Evolutionary conservation across 2,329 filamentous ascomycete species (phyloP).

Genomic region (Fusarium sp.): DNA sequence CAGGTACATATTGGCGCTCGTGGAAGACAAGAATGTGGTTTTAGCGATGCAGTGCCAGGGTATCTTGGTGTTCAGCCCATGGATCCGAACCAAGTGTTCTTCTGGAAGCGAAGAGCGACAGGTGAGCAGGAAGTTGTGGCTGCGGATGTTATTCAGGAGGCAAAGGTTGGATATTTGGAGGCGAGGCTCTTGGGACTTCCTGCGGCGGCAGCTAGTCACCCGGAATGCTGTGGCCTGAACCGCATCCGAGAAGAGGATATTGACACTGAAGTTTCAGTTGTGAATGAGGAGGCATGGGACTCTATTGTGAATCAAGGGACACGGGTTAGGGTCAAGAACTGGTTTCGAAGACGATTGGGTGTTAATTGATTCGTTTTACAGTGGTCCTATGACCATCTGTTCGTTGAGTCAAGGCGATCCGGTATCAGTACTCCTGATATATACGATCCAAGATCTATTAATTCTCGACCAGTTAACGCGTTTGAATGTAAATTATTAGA

Average conservation of each 20-base stretch:
- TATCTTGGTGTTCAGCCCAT: background rate
- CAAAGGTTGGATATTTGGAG: background rate
- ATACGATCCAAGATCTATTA: accelerated
- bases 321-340: background rate
- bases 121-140: background rate
- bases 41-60: background rate
- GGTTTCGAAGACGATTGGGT: background rate
- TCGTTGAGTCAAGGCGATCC: accelerated
- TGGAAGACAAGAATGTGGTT: background rate
- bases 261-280: background rate
- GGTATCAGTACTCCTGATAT: accelerated
- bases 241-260: accelerated
- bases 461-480: background rate
- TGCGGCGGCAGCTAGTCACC: background rate
- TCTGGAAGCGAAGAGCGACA: background rate
- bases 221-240: background rate
- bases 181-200: background rate
- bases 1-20: background rate
- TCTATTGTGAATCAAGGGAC: accelerated
- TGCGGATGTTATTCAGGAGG: background rate
- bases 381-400: accelerated
- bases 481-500: no score
- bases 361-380: no score
- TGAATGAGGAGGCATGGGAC: background rate
- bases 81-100: background rate